Evolutionary conservation across 2,329 filamentous ascomycete species (phyloP), one percentile per base, ranked within the genome.

Genomic region (Dothistroma pini): DNA sequence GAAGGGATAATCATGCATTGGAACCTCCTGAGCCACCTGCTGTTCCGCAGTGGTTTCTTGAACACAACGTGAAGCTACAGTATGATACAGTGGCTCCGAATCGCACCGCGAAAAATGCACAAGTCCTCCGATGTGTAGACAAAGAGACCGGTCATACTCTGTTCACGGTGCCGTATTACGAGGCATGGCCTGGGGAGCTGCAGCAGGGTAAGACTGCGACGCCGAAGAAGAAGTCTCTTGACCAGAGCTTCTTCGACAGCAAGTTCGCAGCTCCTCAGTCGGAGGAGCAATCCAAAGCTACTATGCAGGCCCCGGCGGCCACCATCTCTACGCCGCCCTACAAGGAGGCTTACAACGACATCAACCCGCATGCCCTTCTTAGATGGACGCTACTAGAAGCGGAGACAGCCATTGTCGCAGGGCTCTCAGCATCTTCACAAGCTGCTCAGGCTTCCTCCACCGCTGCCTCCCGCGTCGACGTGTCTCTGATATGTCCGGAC

Each of bases 401-500:
- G 12, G 71, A 72, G 56, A 64, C 66, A 22, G 66, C 59, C 44
- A 60, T 67, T 10, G 59, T 63, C 48, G 71, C 71, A 34, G 69
- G 62, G 2, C 63, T 68, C 21, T 58, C 61, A 16, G 47, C 67
- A 22, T 59, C 69, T 6, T 58, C 54, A 31, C 52, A 66, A 29
- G 54, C 48, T 22, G 61, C 59, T 10, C 62, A 60, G 16, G 21
- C 56, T 1, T 64, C 64, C 9, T 67, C 63, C 11, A 69, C 64
- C 56, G 68, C 71, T 14, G 67, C 69, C 11, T 70, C 66, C 10
- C 63, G 68, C 38, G 66, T 72, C 10, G 72, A 74, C 51, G 34
- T 73, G 19, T 69, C 69, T 10, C 57, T 74, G 41, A 82, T 86
- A 59, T 87, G 85, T 63, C 84, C 85, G 7, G 72, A 74, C 1